phyloP scores from a whole-genome alignment of 345 rosid species.

The Luvunga scandens region DNA sequence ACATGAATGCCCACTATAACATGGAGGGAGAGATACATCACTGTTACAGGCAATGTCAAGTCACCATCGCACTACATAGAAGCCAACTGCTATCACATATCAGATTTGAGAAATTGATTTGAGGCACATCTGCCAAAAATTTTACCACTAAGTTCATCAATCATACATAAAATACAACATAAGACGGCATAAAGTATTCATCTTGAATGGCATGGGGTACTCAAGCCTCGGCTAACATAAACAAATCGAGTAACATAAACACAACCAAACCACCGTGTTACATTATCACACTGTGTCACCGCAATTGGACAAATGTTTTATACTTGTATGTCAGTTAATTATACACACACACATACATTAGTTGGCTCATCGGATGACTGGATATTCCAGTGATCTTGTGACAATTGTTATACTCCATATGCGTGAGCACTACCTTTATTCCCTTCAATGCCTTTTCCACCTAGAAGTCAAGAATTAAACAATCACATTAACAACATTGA shows the following conservation, averaged over 20 bases:
- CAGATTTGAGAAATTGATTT: not conserved
- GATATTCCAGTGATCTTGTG: slow-evolving; percentile 57
- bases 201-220: no score
- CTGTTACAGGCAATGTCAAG: no score
- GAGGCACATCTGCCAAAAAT: not conserved
- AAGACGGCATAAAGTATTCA: not conserved
- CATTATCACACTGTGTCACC: not conserved
- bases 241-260: no score
- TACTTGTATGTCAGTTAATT: not conserved
- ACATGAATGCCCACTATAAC: not conserved
- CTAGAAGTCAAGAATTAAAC: slow-evolving; percentile 23
- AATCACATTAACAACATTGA: not conserved
- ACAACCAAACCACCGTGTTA: no score
- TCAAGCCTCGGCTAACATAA: no score
- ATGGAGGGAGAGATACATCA: not conserved
- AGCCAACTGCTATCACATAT: not conserved
- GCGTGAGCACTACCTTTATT: slow-evolving; percentile 41
- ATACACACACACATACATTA: slow-evolving; percentile 38
- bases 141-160: not conserved
- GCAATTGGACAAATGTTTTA: not conserved
- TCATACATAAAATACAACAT: not conserved
- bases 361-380: slow-evolving; percentile 31
- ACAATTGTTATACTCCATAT: slow-evolving; percentile 16
- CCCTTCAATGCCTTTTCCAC: slow-evolving; percentile 50
- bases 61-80: not conserved